Conservation (phyloP, 2,329 filamentous ascomycete species). For the Aureobasidium sp. region DNA sequence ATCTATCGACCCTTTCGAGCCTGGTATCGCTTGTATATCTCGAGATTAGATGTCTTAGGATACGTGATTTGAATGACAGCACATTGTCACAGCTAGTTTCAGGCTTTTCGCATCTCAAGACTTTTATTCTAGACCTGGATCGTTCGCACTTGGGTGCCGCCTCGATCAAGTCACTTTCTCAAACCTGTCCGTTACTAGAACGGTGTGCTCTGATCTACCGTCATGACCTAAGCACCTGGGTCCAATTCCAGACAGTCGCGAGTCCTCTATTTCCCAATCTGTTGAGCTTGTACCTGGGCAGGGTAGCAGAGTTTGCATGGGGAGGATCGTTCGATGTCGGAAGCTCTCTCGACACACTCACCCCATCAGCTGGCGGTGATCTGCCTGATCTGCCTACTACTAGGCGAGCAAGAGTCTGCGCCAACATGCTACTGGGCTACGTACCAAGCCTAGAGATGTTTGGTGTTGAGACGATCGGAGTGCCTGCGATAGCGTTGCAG, state of each 20-base stretch:
- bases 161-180: background rate
- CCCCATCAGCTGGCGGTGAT: too few species aligned
- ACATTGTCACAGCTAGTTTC: background rate
- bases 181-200: background rate
- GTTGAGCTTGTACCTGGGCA: background rate
- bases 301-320: background rate
- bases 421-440: background rate
- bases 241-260: background rate
- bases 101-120: background rate
- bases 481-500: background rate
- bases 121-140: background rate
- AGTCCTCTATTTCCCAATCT: background rate
- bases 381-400: too few species aligned
- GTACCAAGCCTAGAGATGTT: background rate
- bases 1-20: background rate
- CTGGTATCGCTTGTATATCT: background rate
- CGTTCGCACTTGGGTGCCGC: background rate
- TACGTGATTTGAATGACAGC: background rate
- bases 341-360: background rate
- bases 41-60: background rate
- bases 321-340: background rate
- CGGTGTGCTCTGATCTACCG: background rate
- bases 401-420: background rate
- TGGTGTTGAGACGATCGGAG: background rate
- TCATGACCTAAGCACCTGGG: background rate